These are phyloP conservation scores for Sporothrix mexicana DNA, from an alignment of 2,329 filamentous ascomycete genomes.

Conservation along the genomic window DNA sequence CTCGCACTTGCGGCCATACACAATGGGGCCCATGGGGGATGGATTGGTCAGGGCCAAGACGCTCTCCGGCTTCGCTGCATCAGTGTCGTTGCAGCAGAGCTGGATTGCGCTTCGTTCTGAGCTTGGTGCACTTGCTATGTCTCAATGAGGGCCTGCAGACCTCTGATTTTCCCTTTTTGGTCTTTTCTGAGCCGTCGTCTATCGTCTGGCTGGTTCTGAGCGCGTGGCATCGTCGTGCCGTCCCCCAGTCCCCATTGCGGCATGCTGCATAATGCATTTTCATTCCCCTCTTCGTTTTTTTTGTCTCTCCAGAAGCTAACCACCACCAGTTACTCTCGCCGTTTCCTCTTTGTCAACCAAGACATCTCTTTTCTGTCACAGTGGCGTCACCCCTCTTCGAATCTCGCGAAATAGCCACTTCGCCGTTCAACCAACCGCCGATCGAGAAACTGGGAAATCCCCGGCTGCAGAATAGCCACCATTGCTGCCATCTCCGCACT, in stretches of 20 bases:
- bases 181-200: not conserved
- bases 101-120: not conserved
- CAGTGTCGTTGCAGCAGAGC: slow-evolving; percentile 5
- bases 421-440: slow-evolving; percentile 21
- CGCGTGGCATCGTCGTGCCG: not conserved
- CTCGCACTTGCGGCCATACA: not conserved
- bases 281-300: not conserved
- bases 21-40: not conserved
- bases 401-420: not conserved
- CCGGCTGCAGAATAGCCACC: slow-evolving; percentile 20
- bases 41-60: not conserved
- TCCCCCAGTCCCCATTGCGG: slow-evolving; percentile 1
- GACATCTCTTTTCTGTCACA: not conserved
- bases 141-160: not conserved
- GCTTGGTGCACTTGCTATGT: no score
- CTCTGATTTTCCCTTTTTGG: not conserved
- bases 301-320: slow-evolving; percentile 5
- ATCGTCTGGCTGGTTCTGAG: not conserved
- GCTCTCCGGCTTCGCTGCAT: slow-evolving; percentile 22
- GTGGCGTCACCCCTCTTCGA: not conserved
- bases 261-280: slow-evolving; percentile 22
- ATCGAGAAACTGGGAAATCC: not conserved
- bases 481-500: slow-evolving; percentile 18
- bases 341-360: slow-evolving; percentile 11
- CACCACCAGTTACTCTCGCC: slow-evolving; percentile 21